A percentile compares a stretch with the other conserved stretches of the same genome.
phyloP scores from a whole-genome alignment of 805 yeast species.

The Dipodascus albidus region DNA sequence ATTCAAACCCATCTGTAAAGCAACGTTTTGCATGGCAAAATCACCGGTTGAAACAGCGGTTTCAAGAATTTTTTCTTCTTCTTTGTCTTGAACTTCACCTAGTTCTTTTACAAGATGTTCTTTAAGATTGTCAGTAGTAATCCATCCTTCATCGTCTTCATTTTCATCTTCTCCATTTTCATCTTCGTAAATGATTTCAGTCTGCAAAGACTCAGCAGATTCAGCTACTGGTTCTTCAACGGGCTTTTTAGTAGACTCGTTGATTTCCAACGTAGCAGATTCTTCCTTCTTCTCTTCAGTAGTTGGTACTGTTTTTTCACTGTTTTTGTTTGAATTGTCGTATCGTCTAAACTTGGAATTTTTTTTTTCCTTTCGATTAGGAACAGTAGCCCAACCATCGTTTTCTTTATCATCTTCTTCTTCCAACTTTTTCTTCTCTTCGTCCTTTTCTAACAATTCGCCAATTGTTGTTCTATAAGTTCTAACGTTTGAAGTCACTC shows the following conservation, averaged over 20 bases:
- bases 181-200: conserved; percentile 13
- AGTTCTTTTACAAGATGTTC: conserved; percentile 60
- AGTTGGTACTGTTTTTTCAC: neutral
- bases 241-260: conserved; percentile 10
- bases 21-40: conserved; percentile 94
- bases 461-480: neutral
- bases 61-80: conserved; percentile 31
- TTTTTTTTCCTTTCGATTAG: neutral
- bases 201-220: conserved; percentile 11
- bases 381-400: neutral
- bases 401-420: neutral
- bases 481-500: neutral
- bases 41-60: conserved; percentile 91
- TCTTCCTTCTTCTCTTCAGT: neutral
- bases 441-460: neutral
- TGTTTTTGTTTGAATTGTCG: neutral
- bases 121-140: conserved; percentile 72
- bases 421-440: neutral
- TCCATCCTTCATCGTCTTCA: conserved; percentile 85
- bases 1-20: conserved; percentile 81
- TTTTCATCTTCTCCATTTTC: conserved; percentile 64
- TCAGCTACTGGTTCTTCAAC: conserved; percentile 7
- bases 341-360: neutral
- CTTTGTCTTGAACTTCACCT: conserved; percentile 43
- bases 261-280: conserved; percentile 8